These are phyloP conservation scores for Avena eriantha DNA, from an alignment of 176 grass and related monocot genomes.

Conservation along the genomic window DNA sequence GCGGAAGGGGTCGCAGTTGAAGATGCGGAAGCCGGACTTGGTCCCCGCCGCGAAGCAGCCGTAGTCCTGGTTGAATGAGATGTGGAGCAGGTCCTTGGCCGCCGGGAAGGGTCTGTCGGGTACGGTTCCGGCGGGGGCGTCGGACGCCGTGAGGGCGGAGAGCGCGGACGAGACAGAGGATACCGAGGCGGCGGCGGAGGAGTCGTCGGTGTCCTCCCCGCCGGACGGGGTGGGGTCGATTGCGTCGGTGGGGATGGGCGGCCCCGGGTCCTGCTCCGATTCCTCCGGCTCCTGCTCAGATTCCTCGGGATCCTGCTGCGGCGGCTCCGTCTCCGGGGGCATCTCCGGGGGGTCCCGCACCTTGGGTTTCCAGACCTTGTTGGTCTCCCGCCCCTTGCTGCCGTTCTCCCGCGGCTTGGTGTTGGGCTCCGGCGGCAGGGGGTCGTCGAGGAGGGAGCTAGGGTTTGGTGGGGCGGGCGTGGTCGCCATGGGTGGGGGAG, in stretches of 20 bases:
- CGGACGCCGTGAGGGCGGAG: background rate
- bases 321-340: background rate
- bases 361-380: slow-evolving; percentile 23
- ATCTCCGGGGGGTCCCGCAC: background rate
- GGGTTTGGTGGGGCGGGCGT: slow-evolving; percentile 49
- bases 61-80: slow-evolving; percentile 98
- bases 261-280: background rate
- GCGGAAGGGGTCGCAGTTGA: slow-evolving; percentile 97
- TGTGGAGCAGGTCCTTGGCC: slow-evolving; percentile 67
- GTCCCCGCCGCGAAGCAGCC: slow-evolving; percentile 95
- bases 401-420: background rate
- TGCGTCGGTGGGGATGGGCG: slow-evolving; percentile 17
- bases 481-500: slow-evolving; percentile 40
- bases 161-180: background rate
- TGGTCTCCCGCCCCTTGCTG: background rate
- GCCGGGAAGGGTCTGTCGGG: background rate
- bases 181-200: background rate
- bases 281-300: background rate
- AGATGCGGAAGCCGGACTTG: slow-evolving; percentile 95
- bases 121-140: background rate
- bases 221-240: slow-evolving; percentile 53
- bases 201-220: slow-evolving; percentile 35
- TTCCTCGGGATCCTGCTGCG: background rate
- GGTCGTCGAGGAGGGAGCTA: slow-evolving; percentile 36
- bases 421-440: background rate